A percentile compares a stretch with the other conserved stretches of the same genome.
phyloP scores from a whole-genome alignment of 1,284 basidiomycete genomes.

The Ceratobasidium sp. region DNA sequence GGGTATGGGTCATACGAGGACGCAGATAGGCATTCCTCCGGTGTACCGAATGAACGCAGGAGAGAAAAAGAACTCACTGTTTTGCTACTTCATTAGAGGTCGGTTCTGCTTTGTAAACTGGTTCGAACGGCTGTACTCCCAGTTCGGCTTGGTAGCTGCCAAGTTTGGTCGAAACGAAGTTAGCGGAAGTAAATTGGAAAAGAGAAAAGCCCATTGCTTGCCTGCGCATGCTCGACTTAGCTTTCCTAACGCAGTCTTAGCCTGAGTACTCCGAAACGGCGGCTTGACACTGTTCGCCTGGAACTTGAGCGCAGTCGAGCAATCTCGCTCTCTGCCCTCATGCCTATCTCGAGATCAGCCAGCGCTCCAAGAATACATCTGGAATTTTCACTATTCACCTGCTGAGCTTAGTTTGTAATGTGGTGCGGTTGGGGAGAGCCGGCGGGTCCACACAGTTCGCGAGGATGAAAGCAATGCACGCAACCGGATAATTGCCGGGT shows the following conservation, averaged over 20 bases:
- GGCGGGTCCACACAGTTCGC: too few species aligned
- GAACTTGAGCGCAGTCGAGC: conserved; percentile 65
- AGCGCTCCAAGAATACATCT: conserved; percentile 68
- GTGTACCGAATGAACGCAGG: neutral
- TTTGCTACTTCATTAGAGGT: conserved; percentile 51
- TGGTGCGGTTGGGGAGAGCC: conserved; percentile 80
- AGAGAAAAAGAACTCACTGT: too few species aligned
- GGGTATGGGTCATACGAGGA: conserved; percentile 42
- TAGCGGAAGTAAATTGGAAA: neutral
- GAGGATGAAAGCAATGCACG: too few species aligned
- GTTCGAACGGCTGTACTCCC: conserved; percentile 65
- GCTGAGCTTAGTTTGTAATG: conserved; percentile 84
- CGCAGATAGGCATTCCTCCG: conserved; percentile 39
- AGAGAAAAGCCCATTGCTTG: conserved; percentile 52
- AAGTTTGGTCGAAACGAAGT: conserved; percentile 8
- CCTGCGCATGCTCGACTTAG: conserved; percentile 67
- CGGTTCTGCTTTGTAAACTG: conserved; percentile 62
- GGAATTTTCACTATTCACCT: conserved; percentile 75
- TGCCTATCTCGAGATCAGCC: conserved; percentile 57
- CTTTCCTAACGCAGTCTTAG: conserved; percentile 64
- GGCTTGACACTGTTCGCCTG: conserved; percentile 74
- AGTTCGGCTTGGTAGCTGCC: conserved; percentile 52
- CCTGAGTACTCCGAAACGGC: conserved; percentile 75
- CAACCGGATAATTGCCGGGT: too few species aligned
- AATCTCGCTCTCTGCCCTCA: conserved; percentile 81